A percentile compares a stretch with the other conserved stretches of the same genome.
phyloP scores from a whole-genome alignment of 148 eudicot genomes.

The Heliamphora exappendiculata region DNA sequence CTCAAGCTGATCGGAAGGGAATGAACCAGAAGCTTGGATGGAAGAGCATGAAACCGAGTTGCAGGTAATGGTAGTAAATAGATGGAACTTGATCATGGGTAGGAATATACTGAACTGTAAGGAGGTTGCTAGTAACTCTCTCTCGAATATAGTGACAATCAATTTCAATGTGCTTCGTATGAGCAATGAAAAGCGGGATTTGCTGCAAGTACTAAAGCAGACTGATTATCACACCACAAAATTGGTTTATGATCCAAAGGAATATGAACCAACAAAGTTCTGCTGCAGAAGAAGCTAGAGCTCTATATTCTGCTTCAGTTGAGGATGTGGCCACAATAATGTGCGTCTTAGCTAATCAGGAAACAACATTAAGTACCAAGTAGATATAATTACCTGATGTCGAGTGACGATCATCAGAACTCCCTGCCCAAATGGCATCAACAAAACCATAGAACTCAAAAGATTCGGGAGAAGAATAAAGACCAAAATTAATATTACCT shows the following conservation, averaged over 20 bases:
- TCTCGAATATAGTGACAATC: background rate
- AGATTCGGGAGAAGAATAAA: too few species aligned
- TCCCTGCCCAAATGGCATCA: too few species aligned
- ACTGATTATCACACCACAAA: background rate
- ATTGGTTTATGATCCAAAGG: background rate
- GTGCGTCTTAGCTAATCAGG: background rate
- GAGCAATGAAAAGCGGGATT: background rate
- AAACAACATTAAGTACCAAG: background rate
- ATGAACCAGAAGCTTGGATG: too few species aligned
- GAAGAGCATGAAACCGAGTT: too few species aligned
- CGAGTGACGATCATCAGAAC: too few species aligned
- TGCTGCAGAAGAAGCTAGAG: background rate
- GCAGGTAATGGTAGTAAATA: background rate
- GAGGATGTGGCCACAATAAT: background rate
- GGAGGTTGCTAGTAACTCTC: too few species aligned
- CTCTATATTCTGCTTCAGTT: background rate
- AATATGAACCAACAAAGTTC: background rate
- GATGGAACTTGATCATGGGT: background rate
- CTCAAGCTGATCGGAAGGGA: too few species aligned
- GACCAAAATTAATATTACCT: too few species aligned
- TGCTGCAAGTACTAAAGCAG: background rate
- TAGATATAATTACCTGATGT: background rate
- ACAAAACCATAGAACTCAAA: too few species aligned
- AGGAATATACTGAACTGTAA: background rate
- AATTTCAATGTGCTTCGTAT: background rate